Base-by-base conservation (phyloP, 192 early-diverging fungal genomes). In the Irineochytrium annulatum region DNA sequence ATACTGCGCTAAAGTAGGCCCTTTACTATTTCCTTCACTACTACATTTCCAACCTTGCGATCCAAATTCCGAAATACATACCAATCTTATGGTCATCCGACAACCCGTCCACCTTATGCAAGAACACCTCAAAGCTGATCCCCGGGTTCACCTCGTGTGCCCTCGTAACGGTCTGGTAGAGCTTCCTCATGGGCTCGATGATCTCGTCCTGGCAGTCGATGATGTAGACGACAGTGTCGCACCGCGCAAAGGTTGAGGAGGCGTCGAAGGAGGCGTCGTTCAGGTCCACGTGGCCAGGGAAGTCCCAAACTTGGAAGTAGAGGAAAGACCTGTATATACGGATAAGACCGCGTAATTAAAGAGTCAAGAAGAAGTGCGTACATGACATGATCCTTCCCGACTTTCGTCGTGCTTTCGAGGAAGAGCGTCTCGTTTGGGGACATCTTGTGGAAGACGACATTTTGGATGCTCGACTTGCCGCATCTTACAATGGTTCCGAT, bases 141-240 rank as follows among this genome's bases (percentile, higher is more conserved):
- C 82, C 77, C 52, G 84, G 80, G 65, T 97, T 98, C 32, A 87
- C 80, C 52, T 80, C 70, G 64, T 89, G 86, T 3, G 93, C 93
- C 13, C 68, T 72, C 3, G 78, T 81, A 1, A 98, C 81, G 0
- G 89, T 90, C 34, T 79, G 65, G 52, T 83, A 83, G 2, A 98
- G 73, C 52, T 82, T 79, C 46, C 78, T 76, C 32, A 98, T 68
- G 17, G 93, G 83, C 33, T 88, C 86, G 33, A 81, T 76, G 58
- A 89, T 86, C 49, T 98, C 94, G 64, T 94, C 92, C 84, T 98
- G 94, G 28, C 94, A 88, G 73, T 98, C 95, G 57, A 98, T 87
- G 35, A 98, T 90, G 80, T 88, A 98, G 17, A 96, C 88, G 45
- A 98, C 64, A 1, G 88, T 85, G 13, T 89, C 88, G 26, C 65